These are phyloP conservation scores for Ogataea naganishii DNA, from an alignment of 805 yeast species.

Conservation along the genomic window DNA sequence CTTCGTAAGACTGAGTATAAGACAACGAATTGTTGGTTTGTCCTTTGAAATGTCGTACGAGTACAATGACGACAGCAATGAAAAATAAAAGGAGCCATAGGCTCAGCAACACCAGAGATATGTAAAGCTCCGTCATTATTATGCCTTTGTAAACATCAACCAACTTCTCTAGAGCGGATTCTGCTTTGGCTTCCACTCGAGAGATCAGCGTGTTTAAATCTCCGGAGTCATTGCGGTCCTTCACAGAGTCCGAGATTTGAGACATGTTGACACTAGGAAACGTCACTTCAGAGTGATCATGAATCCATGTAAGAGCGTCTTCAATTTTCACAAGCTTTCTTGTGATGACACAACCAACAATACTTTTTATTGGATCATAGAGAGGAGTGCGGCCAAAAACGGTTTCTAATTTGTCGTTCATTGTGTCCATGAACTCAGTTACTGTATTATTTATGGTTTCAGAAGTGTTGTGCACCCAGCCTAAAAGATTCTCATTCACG, in stretches of 20 bases:
- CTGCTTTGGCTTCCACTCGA: no score
- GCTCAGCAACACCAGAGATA: conserved; percentile 34
- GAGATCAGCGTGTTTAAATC: no score
- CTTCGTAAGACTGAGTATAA: no score
- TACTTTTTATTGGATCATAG: conserved; percentile 49
- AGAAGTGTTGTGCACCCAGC: conserved; percentile 55
- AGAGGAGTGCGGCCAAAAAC: conserved; percentile 66
- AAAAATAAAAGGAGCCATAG: conserved; percentile 40
- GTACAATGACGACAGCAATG: conserved; percentile 9
- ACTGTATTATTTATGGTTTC: conserved; percentile 52
- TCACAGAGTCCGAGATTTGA: not conserved
- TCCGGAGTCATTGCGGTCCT: conserved; percentile 1
- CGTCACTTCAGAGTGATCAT: conserved; percentile 47
- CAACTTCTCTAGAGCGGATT: conserved; percentile 15
- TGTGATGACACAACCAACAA: conserved; percentile 75
- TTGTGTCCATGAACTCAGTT: conserved; percentile 41
- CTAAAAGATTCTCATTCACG: conserved; percentile 59
- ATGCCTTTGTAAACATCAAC: conserved; percentile 26
- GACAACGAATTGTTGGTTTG: no score
- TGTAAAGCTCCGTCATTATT: conserved; percentile 35
- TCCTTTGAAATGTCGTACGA: conserved; percentile 4
- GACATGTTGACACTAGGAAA: conserved; percentile 39
- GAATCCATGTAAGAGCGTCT: conserved; percentile 72
- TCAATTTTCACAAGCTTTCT: conserved; percentile 60
- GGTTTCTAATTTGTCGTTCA: conserved; percentile 49